A percentile compares a stretch with the other conserved stretches of the same genome.
These are phyloP conservation scores for Fusarium avenaceum DNA, from an alignment of 2,329 filamentous ascomycete genomes.

Conservation along the genomic window DNA sequence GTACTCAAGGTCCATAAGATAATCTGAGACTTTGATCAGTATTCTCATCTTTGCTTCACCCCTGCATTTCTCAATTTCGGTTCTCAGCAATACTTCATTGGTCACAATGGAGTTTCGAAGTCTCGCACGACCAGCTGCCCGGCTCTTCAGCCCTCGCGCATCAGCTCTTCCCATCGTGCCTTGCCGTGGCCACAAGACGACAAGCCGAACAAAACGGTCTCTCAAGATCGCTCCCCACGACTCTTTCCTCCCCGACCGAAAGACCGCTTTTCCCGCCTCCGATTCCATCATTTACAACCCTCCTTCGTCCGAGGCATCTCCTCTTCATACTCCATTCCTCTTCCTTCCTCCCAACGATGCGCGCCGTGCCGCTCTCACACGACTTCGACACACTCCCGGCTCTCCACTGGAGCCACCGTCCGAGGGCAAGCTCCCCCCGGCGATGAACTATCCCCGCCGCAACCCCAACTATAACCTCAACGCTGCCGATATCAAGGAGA, in stretches of 20 bases:
- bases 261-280: slow-evolving; percentile 49
- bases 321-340: slow-evolving; percentile 75
- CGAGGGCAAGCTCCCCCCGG: slow-evolving; percentile 53
- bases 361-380: slow-evolving; percentile 64
- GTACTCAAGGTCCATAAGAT: slow-evolving; percentile 32
- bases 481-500: slow-evolving; percentile 69
- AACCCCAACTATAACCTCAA: slow-evolving; percentile 65
- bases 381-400: slow-evolving; percentile 56
- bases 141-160: slow-evolving; percentile 50
- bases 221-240: slow-evolving; percentile 72
- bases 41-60: background rate
- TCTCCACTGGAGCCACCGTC: slow-evolving; percentile 39
- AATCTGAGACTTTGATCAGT: slow-evolving; percentile 5
- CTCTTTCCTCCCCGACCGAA: slow-evolving; percentile 65
- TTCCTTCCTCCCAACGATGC: slow-evolving; percentile 72
- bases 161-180: slow-evolving; percentile 46
- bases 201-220: slow-evolving; percentile 67
- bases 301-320: slow-evolving; percentile 67
- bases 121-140: slow-evolving; percentile 54
- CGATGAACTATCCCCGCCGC: slow-evolving; percentile 54
- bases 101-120: slow-evolving; percentile 55
- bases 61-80: background rate
- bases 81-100: slow-evolving; percentile 21
- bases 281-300: slow-evolving; percentile 69
- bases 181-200: slow-evolving; percentile 64